Base-by-base conservation (phyloP, 2,329 filamentous ascomycete species). In the Fusarium udum region DNA sequence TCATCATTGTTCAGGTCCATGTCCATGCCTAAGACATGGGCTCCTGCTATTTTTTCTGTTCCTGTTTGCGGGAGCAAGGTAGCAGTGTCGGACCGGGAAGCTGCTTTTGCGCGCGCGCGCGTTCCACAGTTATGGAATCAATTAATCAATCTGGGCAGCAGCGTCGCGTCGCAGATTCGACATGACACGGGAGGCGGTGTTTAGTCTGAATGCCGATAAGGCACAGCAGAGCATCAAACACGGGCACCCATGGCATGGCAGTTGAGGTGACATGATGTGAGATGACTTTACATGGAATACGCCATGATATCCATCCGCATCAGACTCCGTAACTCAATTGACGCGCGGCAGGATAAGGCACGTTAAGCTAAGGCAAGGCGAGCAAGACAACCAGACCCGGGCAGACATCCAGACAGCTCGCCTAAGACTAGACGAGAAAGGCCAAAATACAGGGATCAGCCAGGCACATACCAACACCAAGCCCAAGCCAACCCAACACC, bases 311-410 rank as follows among this genome's bases (percentile, higher is more conserved):
- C 62, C 62, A 45, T 62, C 61, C 34, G 36, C 39, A 61, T 45
- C 55, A 40, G 32, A 49, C 58, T 34, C 56, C 31, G 58, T 49
- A 69, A 69, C 66, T 69, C 65, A 69, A 68, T 69, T 69, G 66
- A 69, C 66, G 66, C 66, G 66, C 66, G 66, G 66, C 66, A 69
- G 64, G 57, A 64, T 69, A 68, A 69, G 65, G 64, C 43, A 69
- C 37, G 34, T 51, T 55, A 52, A 51, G 59, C 43, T 58, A 69
- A 64, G 46, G 67, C 46, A 68, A 69, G 58, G 58, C 67, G 67
- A 71, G 62, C 56, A 66, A 67, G 59, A 32, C 20, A 55, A 57
- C 52, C 31, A 60, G 51, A 60, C 61, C 52, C 34, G 24, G 42
- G 42, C 42, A 69, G 51, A 56, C 42, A 73, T 37, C 60, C 40